phyloP scores from a whole-genome alignment of 208 protist species.

The Acanthamoeba lenticulata region DNA sequence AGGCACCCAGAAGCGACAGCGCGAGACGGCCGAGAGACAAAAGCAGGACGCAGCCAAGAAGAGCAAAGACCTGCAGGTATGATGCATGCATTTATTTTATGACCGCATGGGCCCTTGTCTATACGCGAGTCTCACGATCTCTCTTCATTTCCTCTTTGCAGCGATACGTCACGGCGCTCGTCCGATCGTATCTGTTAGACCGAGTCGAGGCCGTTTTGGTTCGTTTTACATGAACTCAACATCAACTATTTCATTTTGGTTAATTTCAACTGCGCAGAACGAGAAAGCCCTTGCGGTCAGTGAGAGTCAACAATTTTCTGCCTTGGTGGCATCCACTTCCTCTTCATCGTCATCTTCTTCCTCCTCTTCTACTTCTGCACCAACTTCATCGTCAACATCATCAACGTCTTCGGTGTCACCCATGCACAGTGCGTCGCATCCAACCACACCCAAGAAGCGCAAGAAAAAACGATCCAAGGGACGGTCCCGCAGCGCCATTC shows the following conservation, averaged over 20 bases:
- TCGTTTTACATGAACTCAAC: neutral
- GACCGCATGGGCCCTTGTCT: neutral
- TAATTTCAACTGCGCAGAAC: neutral
- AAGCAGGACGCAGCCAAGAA: slow-evolving; percentile 14
- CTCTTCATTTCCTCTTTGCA: neutral
- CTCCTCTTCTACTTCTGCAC: neutral
- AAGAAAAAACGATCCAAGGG: slow-evolving; percentile 52
- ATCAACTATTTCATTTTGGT: neutral
- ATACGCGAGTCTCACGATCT: neutral
- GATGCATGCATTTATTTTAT: neutral
- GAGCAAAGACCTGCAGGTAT: neutral
- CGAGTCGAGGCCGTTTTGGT: slow-evolving; percentile 33
- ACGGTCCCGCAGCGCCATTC: slow-evolving; percentile 21
- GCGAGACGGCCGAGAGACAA: neutral
- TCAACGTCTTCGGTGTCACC: neutral
- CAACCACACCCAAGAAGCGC: neutral
- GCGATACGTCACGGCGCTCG: neutral
- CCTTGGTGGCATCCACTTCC: neutral
- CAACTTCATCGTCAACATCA: neutral
- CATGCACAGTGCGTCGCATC: neutral
- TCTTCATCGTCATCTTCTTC: neutral
- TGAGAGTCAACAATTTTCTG: neutral
- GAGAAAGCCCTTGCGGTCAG: neutral
- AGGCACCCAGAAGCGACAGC: neutral
- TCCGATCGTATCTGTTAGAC: slow-evolving; percentile 24